phyloP scores from a whole-genome alignment of 768 basidiomycete species.

The Panellus pusillus region DNA sequence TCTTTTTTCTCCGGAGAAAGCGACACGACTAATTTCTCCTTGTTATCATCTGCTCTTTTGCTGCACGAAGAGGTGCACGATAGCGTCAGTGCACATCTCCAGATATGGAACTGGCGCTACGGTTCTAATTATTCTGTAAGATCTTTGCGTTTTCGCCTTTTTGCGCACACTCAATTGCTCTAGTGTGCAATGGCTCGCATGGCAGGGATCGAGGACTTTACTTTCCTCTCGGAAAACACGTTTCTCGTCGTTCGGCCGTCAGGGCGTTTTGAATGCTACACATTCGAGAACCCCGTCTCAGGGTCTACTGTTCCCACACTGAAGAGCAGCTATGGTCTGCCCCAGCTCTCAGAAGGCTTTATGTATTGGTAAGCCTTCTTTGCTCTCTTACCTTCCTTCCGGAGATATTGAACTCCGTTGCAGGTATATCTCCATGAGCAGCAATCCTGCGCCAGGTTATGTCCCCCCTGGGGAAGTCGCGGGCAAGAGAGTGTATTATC shows the following conservation, averaged over 20 bases:
- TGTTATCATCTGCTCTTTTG: no score
- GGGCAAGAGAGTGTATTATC: conserved; percentile 41
- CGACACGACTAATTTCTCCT: no score
- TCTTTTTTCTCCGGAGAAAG: no score
- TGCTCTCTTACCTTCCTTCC: background rate
- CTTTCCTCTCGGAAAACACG: conserved; percentile 43
- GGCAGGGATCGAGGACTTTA: conserved; percentile 54
- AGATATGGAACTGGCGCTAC: conserved; percentile 53
- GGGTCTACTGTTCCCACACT: conserved; percentile 31
- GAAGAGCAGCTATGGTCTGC: conserved; percentile 42
- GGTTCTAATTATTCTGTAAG: conserved; percentile 42
- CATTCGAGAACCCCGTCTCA: conserved; percentile 39
- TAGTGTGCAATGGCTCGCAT: conserved; percentile 43
- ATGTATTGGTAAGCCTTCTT: conserved; percentile 38
- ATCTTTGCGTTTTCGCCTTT: conserved; percentile 4
- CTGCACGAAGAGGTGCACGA: conserved; percentile 34
- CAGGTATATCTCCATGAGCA: conserved; percentile 51
- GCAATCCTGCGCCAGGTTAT: conserved; percentile 48
- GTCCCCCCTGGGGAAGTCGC: conserved; percentile 26
- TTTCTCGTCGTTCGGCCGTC: conserved; percentile 49
- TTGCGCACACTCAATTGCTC: background rate
- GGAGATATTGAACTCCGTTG: background rate
- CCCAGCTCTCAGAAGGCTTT: conserved; percentile 43
- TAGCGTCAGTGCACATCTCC: conserved; percentile 42
- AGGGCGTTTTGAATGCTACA: conserved; percentile 50